Percentiles rank a stretch among this genome's conserved stretches.
These are phyloP conservation scores for Pyrrhoderma noxium DNA, from an alignment of 1,284 basidiomycete genomes.

Conservation along the genomic window DNA sequence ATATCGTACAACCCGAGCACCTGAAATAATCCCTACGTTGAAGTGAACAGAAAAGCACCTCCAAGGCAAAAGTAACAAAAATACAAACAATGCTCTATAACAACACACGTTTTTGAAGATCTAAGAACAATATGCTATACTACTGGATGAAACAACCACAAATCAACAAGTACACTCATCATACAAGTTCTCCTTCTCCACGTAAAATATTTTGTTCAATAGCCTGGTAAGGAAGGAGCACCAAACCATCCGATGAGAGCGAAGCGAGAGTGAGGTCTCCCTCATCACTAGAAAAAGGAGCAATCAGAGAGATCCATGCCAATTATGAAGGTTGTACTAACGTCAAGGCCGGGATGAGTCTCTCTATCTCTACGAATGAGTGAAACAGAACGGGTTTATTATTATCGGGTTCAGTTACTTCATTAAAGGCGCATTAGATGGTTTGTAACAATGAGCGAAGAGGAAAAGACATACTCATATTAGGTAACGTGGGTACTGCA, in stretches of 20 bases:
- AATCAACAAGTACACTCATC: not conserved
- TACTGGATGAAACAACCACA: too few species aligned
- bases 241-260: constrained; percentile 65
- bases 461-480: constrained; percentile 58
- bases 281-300: constrained; percentile 36
- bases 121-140: too few species aligned
- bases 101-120: too few species aligned
- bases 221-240: constrained; percentile 59
- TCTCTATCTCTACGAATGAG: constrained; percentile 63
- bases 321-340: constrained; percentile 29
- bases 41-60: too few species aligned
- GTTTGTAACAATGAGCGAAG: not conserved
- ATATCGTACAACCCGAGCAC: too few species aligned
- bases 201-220: constrained; percentile 62
- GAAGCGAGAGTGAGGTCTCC: constrained; percentile 39
- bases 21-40: too few species aligned
- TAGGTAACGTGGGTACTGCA: constrained; percentile 49
- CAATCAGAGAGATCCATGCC: constrained; percentile 4
- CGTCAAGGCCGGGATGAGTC: constrained; percentile 61
- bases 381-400: constrained; percentile 72
- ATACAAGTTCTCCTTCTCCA: constrained; percentile 70
- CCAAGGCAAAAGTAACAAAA: too few species aligned
- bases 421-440: not conserved
- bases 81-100: too few species aligned
- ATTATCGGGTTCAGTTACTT: constrained; percentile 73